phyloP scores from a whole-genome alignment of 768 basidiomycete species.

The Rhodosporidiobolus sp. region DNA sequence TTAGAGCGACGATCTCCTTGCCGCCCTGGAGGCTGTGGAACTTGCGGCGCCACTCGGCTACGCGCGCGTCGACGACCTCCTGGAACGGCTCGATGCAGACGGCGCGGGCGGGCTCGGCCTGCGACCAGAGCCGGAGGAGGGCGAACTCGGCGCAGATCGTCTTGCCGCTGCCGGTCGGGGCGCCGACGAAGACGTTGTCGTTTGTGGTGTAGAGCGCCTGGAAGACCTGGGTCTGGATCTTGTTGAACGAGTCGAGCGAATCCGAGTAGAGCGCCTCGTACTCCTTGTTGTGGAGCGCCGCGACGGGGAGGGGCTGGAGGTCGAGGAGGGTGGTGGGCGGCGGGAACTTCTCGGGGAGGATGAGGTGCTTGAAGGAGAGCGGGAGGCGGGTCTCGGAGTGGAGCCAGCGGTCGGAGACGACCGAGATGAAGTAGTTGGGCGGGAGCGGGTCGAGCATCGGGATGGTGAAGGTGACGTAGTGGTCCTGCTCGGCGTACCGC shows the following conservation, averaged over 20 bases:
- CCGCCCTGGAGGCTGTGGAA: conserved; percentile 79
- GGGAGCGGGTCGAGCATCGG: conserved; percentile 97
- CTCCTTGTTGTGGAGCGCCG: conserved; percentile 88
- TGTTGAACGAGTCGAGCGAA: conserved; percentile 85
- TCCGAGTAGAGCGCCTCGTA: conserved; percentile 81
- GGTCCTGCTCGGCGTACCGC: conserved; percentile 84
- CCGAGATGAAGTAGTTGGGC: conserved; percentile 94
- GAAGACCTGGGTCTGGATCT: conserved; percentile 99
- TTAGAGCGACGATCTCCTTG: conserved; percentile 88
- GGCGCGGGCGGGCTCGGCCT: conserved; percentile 71
- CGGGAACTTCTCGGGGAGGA: conserved; percentile 95
- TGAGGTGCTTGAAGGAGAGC: conserved; percentile 95
- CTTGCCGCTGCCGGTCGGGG: conserved; percentile 95
- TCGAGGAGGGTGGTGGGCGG: conserved; percentile 87
- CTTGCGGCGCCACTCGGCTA: conserved; percentile 82
- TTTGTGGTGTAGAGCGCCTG: conserved; percentile 93
- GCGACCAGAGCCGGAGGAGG: conserved; percentile 89
- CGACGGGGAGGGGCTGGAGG: conserved; percentile 81
- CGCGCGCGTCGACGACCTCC: conserved; percentile 91
- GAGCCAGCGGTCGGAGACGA: conserved; percentile 92
- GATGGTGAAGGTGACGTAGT: conserved; percentile 88
- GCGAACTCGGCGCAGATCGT: conserved; percentile 97
- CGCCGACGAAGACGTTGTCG: conserved; percentile 94
- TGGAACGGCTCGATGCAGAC: conserved; percentile 96
- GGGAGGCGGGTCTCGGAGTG: conserved; percentile 92